Base-by-base conservation (phyloP, 1,284 basidiomycete species). In the Fomes fomentarius region DNA sequence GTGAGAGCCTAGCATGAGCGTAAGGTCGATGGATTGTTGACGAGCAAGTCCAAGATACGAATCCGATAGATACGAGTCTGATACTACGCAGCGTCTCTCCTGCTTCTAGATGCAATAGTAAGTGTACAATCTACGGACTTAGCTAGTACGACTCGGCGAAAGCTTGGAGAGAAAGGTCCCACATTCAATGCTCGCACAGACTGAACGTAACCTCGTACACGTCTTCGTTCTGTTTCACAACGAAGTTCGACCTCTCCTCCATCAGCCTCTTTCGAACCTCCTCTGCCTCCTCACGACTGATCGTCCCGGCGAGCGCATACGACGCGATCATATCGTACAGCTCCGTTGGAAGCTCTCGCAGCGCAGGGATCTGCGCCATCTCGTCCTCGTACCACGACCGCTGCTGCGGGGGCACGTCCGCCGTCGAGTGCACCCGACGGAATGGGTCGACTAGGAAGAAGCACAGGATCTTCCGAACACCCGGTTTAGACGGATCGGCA, bases 401-500 rank as follows among this genome's bases (percentile, higher is more conserved):
- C 40, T 52, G 50, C 42, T 48, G 54, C 25, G 50, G 46, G 12
- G 54, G 50, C 5, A 49, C 28, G 39, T 30, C 38, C 19, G 24
- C 35, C 45, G 54, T 56, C 37, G 54, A 56, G 3, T 38, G 19
- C 9, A 52, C 46, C 28, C 22, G 24, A 21, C 21, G 22, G n/a
- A n/a, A 24, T 9, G 69, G 69, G 52, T 70, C 65, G 44, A 67
- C 62, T 25, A 71, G 52, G 61, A 70, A 71, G 47, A 69, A 63
- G 38, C 59, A 63, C 28, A 70, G 48, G 38, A 71, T 67, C 54
- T 68, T 70, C 35, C 67, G 62, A 34, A 64, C 56, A 4, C 69
- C 67, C 1, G 67, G 61, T 39, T 59, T 60, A 21, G 65, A 42
- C 4, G 42, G 47, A 51, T 71, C 69, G 26, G 35, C 52, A 11